Evolutionary conservation across 2,329 filamentous ascomycete species (phyloP).

Genomic region (Monosporascus sp.): DNA sequence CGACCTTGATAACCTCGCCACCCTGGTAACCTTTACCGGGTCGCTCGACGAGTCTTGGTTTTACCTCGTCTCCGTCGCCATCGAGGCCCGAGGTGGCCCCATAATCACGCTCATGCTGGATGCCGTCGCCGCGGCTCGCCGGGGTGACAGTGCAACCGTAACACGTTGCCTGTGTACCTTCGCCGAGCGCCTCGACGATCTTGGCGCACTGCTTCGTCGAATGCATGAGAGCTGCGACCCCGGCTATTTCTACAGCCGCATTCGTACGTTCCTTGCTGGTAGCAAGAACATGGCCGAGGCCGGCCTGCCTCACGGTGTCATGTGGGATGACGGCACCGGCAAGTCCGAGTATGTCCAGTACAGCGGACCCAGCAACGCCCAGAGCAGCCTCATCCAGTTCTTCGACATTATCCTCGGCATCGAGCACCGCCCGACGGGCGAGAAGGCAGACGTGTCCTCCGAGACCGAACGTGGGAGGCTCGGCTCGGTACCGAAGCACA

Average conservation of each 20-base stretch:
- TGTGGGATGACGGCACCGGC: conserved; percentile 77
- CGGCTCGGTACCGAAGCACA: conserved; percentile 54
- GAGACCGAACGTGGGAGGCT: conserved; percentile 40
- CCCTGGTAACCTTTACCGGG: conserved; percentile 85
- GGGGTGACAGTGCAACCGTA: conserved; percentile 64
- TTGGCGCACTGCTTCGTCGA: conserved; percentile 70
- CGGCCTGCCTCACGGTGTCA: conserved; percentile 77
- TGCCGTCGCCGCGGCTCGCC: conserved; percentile 74
- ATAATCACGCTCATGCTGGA: conserved; percentile 84
- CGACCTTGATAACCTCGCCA: conserved; percentile 80
- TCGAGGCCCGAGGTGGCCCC: conserved; percentile 85
- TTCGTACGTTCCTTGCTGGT: conserved; percentile 91
- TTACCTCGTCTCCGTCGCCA: conserved; percentile 90
- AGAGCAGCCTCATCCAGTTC: conserved; percentile 95
- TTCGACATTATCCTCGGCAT: conserved; percentile 90
- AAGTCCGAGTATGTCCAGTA: conserved; percentile 71
- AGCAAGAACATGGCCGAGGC: conserved; percentile 98
- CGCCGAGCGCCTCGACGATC: conserved; percentile 81
- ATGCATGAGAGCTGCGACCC: conserved; percentile 97
- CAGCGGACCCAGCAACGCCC: conserved; percentile 91
- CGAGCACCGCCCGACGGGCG: conserved; percentile 83
- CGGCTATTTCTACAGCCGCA: conserved; percentile 89
- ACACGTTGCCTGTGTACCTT: conserved; percentile 73
- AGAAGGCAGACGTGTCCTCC: conserved; percentile 45
- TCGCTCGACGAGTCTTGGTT: conserved; percentile 98